A percentile compares a stretch with the other conserved stretches of the same genome.
phyloP scores from a whole-genome alignment of 108 stramenopile genomes.

The Conticribra weissflogii region DNA sequence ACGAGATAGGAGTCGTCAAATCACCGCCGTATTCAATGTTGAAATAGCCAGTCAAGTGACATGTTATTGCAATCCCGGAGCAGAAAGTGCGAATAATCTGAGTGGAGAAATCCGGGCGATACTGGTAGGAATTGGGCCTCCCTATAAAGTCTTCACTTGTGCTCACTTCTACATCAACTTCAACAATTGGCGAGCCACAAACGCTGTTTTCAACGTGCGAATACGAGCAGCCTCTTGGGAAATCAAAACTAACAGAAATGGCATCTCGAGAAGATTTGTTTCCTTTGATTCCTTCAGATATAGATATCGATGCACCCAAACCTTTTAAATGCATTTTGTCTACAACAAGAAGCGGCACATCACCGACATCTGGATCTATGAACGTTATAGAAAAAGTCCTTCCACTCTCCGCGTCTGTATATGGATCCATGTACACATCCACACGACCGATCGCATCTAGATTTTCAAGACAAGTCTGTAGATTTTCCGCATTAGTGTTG shows the following conservation, averaged over 20 bases:
- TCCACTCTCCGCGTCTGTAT: conserved; percentile 59
- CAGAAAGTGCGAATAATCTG: conserved; percentile 48
- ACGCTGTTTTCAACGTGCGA: conserved; percentile 49
- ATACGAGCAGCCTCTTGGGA: conserved; percentile 60
- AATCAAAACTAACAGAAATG: conserved; percentile 52
- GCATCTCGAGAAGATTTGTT: conserved; percentile 51
- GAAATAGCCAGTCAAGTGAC: conserved; percentile 62
- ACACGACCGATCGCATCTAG: conserved; percentile 53
- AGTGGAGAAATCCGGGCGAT: conserved; percentile 43
- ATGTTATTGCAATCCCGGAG: not conserved
- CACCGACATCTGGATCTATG: conserved; percentile 54
- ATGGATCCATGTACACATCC: conserved; percentile 36
- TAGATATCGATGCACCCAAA: conserved; percentile 48
- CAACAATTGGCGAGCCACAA: conserved; percentile 60
- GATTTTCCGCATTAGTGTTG: conserved; percentile 40
- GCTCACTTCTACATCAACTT: conserved; percentile 37
- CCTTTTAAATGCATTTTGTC: conserved; percentile 58
- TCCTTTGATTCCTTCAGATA: conserved; percentile 66
- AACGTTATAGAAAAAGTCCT: conserved; percentile 62
- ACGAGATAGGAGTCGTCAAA: conserved; percentile 48
- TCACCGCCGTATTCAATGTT: conserved; percentile 60
- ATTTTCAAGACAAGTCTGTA: conserved; percentile 57
- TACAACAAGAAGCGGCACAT: conserved; percentile 48
- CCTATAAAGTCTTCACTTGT: conserved; percentile 30
- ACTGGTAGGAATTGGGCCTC: conserved; percentile 9